phyloP scores from a whole-genome alignment of 164 flowering plant species.

The Chimonanthus praecox region DNA sequence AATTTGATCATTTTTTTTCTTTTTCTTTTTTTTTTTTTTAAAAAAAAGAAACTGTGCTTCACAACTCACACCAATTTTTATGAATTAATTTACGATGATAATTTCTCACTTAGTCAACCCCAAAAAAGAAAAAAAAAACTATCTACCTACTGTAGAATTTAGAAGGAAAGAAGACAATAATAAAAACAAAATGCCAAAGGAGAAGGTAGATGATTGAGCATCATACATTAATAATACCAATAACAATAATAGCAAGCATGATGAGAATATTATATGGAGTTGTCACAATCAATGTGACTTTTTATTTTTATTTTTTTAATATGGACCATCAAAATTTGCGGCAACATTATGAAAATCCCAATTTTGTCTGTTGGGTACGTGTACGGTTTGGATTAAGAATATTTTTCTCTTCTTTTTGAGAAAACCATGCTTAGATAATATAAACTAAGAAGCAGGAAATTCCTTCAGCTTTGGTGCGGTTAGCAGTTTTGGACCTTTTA shows the following conservation, averaged over 20 bases:
- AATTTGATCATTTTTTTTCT: no score
- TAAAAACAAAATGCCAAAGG: constrained; percentile 27
- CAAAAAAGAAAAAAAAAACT: constrained; percentile 4
- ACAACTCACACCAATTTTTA: no score
- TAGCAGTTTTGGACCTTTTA: background rate
- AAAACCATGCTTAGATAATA: background rate
- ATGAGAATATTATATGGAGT: background rate
- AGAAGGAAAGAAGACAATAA: constrained; percentile 6
- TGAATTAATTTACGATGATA: no score
- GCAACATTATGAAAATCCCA: background rate
- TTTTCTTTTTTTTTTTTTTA: no score
- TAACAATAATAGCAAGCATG: constrained; percentile 8
- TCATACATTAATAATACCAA: background rate
- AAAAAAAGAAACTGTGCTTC: no score
- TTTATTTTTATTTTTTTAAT: no score
- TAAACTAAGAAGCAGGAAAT: background rate
- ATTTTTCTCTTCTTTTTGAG: background rate
- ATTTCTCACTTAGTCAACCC: no score
- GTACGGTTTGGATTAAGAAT: background rate
- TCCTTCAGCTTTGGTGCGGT: background rate
- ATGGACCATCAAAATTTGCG: background rate
- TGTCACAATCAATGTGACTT: background rate
- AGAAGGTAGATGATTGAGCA: constrained; percentile 40
- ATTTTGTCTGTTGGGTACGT: background rate
- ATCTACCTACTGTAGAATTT: constrained; percentile 22